phyloP scores from a whole-genome alignment of 2,329 filamentous ascomycete genomes.

The Fusarium pseudoanthophilum region DNA sequence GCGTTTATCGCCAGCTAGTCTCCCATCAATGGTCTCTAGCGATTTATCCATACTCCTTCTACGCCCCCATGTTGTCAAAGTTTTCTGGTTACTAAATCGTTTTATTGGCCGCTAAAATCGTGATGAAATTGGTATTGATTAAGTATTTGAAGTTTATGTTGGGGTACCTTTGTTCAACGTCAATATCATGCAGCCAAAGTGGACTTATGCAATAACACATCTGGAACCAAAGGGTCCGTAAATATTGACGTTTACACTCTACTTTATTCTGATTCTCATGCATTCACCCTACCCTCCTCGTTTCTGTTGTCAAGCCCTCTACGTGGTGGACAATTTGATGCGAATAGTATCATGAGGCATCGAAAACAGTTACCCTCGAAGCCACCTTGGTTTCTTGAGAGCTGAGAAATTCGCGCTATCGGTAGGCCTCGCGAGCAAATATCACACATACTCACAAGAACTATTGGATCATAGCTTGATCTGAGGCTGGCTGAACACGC shows the following conservation, averaged over 20 bases:
- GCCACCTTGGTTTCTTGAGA: background rate
- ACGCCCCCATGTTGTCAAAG: too few species aligned
- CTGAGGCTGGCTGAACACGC: too few species aligned
- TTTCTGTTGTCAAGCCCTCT: background rate
- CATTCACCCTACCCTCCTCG: background rate
- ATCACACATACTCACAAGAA: too few species aligned
- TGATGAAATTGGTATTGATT: too few species aligned
- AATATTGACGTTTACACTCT: background rate
- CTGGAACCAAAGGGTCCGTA: background rate
- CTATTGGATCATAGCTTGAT: too few species aligned
- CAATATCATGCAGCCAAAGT: rapidly evolving
- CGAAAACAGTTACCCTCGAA: background rate
- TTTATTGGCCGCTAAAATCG: too few species aligned
- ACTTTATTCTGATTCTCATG: background rate
- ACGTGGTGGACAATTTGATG: background rate
- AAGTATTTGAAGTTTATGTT: background rate
- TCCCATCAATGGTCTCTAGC: too few species aligned
- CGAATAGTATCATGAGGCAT: background rate
- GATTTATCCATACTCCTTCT: too few species aligned
- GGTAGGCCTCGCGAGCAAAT: too few species aligned
- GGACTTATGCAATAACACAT: background rate
- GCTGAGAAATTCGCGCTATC: background rate
- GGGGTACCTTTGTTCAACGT: background rate
- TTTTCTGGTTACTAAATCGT: too few species aligned
- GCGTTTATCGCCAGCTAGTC: too few species aligned